Conservation (phyloP, 2,329 filamentous ascomycete species). For the Penicillium paneum region DNA sequence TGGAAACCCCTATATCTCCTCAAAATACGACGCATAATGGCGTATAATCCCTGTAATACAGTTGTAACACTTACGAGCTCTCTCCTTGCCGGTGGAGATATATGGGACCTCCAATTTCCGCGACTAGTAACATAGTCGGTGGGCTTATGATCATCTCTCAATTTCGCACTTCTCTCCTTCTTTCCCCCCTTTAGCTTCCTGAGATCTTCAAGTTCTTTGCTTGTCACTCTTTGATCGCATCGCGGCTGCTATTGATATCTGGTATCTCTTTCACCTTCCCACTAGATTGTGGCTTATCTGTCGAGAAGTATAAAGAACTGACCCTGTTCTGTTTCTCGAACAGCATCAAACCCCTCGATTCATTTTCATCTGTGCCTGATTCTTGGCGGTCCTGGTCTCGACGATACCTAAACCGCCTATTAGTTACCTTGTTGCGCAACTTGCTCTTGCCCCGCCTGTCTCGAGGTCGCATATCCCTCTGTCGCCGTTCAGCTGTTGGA, state of each 20-base stretch:
- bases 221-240: not conserved
- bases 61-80: conserved; percentile 5
- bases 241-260: not conserved
- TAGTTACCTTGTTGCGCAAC: conserved; percentile 11
- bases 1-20: not conserved
- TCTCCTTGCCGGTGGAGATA: conserved; percentile 10
- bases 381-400: conserved; percentile 33
- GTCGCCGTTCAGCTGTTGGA: not conserved
- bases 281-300: conserved; percentile 6
- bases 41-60: conserved; percentile 7
- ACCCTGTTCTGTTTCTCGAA: not conserved
- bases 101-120: conserved; percentile 3
- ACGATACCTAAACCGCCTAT: conserved; percentile 4
- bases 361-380: conserved; percentile 9
- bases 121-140: conserved; percentile 10
- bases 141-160: conserved; percentile 11
- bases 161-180: conserved; percentile 6
- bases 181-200: conserved; percentile 1
- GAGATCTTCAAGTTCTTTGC: not conserved
- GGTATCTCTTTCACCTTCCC: not conserved
- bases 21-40: not conserved
- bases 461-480: conserved; percentile 9
- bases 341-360: not conserved
- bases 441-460: conserved; percentile 7
- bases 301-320: conserved; percentile 3